phyloP scores from a whole-genome alignment of 805 yeast species.

The Isabelozyma heimii region DNA sequence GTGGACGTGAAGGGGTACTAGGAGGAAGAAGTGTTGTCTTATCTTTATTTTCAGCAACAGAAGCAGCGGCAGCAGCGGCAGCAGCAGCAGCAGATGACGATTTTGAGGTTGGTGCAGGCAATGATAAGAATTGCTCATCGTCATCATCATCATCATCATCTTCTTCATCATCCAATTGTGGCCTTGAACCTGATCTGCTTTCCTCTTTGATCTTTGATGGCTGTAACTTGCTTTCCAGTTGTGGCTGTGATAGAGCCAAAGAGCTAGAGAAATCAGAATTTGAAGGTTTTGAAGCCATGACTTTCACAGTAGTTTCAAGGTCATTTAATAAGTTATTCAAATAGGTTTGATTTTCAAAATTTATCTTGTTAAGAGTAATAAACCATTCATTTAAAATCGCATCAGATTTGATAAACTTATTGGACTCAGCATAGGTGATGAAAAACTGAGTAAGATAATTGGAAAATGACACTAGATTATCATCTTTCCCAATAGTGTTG shows the following conservation, averaged over 20 bases:
- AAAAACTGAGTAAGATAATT: constrained; percentile 2
- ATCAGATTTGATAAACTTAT: constrained; percentile 23
- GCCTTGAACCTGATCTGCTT: neutral
- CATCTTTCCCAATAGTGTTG: constrained; percentile 4
- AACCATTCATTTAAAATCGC: constrained; percentile 21
- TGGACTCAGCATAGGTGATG: constrained; percentile 12
- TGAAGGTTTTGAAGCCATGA: neutral
- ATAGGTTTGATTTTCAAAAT: constrained; percentile 4
- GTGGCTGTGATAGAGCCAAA: neutral
- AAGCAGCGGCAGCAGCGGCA: neutral
- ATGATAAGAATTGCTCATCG: neutral
- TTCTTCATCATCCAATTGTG: constrained; percentile 2
- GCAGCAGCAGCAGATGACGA: neutral
- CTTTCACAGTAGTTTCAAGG: neutral
- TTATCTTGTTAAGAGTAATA: constrained; percentile 1
- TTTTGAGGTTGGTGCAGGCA: neutral
- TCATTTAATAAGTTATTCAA: constrained; percentile 11
- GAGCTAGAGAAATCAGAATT: neutral
- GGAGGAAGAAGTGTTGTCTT: neutral
- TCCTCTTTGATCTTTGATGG: neutral
- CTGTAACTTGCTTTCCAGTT: neutral
- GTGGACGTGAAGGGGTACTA: neutral
- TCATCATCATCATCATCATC: constrained; percentile 4
- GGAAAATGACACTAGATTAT: neutral
- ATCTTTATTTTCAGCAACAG: neutral